phyloP scores from a whole-genome alignment of 1,139 yeast genomes.

The Lodderomyces oxycetoniae region DNA sequence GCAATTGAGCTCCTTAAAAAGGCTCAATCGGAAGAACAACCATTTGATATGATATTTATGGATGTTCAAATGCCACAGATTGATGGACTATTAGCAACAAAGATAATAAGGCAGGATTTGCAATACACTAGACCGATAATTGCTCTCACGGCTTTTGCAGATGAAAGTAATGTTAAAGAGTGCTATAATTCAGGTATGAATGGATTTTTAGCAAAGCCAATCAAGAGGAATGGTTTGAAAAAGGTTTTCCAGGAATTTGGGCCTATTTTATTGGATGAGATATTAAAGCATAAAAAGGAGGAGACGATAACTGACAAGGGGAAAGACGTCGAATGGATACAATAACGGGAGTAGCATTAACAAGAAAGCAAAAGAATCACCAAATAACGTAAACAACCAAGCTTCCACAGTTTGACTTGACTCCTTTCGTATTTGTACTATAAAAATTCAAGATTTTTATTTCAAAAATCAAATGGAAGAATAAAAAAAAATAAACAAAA shows the following conservation, averaged over 20 bases:
- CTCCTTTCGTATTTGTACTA: too few relatives aligned
- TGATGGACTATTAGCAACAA: conserved; percentile 83
- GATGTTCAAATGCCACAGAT: conserved; percentile 95
- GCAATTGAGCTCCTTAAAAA: conserved; percentile 63
- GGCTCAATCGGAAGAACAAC: conserved; percentile 18
- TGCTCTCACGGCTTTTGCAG: conserved; percentile 93
- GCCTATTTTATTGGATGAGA: conserved; percentile 16
- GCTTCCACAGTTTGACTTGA: too few relatives aligned
- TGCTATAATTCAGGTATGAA: conserved; percentile 83
- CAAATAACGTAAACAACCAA: too few relatives aligned
- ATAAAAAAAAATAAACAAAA: neutral
- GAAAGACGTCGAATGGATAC: too few relatives aligned
- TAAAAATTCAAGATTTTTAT: too few relatives aligned
- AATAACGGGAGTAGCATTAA: too few relatives aligned
- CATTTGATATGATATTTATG: conserved; percentile 79
- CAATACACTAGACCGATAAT: conserved; percentile 73
- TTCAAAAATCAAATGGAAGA: too few relatives aligned
- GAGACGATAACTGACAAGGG: neutral
- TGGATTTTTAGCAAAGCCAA: conserved; percentile 84
- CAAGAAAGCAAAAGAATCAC: too few relatives aligned
- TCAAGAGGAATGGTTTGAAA: conserved; percentile 62
- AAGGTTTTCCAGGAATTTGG: conserved; percentile 43
- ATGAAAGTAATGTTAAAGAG: conserved; percentile 72
- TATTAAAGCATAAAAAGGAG: neutral
- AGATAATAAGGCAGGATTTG: conserved; percentile 60